phyloP scores from a whole-genome alignment of 805 yeast genomes.

The Nakazawaea laoshanensis region DNA sequence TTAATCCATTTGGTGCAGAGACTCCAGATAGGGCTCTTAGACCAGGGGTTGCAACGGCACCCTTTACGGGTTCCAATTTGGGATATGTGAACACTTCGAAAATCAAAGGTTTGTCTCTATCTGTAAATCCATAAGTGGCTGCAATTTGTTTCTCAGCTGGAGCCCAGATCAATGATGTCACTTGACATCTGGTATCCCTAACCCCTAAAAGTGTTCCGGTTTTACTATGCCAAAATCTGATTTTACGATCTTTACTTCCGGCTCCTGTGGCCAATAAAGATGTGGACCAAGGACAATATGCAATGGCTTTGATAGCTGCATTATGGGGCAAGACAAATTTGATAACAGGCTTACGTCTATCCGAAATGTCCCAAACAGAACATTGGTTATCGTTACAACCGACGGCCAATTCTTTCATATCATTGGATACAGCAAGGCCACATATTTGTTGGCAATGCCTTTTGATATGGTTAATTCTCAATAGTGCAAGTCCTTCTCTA shows the following conservation, averaged over 20 bases:
- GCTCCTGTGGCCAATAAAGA: conserved; percentile 84
- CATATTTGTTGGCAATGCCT: conserved; percentile 54
- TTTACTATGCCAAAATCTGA: conserved; percentile 79
- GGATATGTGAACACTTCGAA: conserved; percentile 65
- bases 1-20: conserved; percentile 51
- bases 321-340: conserved; percentile 50
- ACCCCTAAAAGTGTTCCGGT: conserved; percentile 65
- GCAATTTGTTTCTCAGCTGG: conserved; percentile 50
- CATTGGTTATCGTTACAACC: conserved; percentile 85
- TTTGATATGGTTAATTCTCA: conserved; percentile 21
- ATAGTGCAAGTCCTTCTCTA: conserved; percentile 10
- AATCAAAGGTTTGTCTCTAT: conserved; percentile 38
- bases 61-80: conserved; percentile 34
- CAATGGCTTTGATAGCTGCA: conserved; percentile 87
- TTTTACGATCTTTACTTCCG: conserved; percentile 73
- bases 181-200: conserved; percentile 56
- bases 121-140: conserved; percentile 79
- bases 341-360: conserved; percentile 30
- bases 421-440: conserved; percentile 54
- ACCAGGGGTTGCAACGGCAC: conserved; percentile 41
- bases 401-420: conserved; percentile 52
- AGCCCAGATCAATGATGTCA: conserved; percentile 79
- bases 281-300: conserved; percentile 87
- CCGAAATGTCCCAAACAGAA: conserved; percentile 62
- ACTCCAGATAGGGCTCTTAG: conserved; percentile 61